Evolutionary conservation across 2,329 filamentous ascomycete species (phyloP).

Genomic region (Daldinia sp.): DNA sequence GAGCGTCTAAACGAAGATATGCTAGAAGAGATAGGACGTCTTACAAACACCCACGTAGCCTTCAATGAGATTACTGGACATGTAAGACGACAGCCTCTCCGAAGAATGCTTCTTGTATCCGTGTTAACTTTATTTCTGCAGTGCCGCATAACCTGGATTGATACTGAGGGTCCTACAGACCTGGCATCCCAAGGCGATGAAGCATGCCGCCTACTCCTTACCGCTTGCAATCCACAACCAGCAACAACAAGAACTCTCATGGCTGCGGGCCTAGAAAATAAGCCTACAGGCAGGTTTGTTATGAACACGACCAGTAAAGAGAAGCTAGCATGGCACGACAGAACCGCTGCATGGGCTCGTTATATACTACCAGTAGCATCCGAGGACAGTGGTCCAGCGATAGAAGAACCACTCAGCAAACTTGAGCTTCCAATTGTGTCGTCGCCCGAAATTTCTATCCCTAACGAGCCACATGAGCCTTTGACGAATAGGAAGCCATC

Average conservation of each 20-base stretch:
- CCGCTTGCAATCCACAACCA: constrained; percentile 47
- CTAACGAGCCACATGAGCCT: constrained; percentile 13
- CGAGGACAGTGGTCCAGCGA: background rate
- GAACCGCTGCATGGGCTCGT: constrained; percentile 52
- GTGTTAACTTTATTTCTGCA: constrained; percentile 32
- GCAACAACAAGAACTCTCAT: constrained; percentile 45
- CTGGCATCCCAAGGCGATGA: constrained; percentile 59
- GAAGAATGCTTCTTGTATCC: background rate
- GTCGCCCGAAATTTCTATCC: background rate
- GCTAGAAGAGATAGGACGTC: constrained; percentile 54
- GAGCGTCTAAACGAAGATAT: constrained; percentile 44
- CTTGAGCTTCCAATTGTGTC: constrained; percentile 43
- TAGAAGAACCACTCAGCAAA: constrained; percentile 18
- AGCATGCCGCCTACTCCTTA: constrained; percentile 60
- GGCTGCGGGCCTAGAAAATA: constrained; percentile 7
- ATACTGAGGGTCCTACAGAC: constrained; percentile 30
- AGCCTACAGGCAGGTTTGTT: constrained; percentile 50
- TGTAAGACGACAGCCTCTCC: constrained; percentile 42
- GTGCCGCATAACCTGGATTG: constrained; percentile 60
- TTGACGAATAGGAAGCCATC: constrained; percentile 21
- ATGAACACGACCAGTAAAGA: constrained; percentile 46
- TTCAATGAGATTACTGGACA: constrained; percentile 29
- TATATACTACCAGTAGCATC: constrained; percentile 45
- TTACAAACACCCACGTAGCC: constrained; percentile 53
- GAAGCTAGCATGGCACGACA: constrained; percentile 56